Base-by-base conservation (phyloP, 768 basidiomycete genomes). In the Rubroboletus pulcherrimus region DNA sequence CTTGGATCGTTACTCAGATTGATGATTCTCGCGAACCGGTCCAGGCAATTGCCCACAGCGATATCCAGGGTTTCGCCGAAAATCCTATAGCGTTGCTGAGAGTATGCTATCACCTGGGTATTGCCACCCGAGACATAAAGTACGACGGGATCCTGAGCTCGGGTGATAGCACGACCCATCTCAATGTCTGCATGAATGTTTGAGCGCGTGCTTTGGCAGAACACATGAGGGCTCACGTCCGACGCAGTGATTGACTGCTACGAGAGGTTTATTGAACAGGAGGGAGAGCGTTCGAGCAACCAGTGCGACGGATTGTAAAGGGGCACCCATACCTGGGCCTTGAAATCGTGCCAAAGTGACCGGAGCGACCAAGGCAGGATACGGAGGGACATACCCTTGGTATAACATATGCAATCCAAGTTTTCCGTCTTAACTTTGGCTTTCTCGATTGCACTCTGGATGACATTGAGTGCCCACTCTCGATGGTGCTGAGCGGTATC, bases 271-370 rank as follows among this genome's bases (percentile, higher is more conserved):
- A 63, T 83, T 73, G 71, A 88, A 94, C 55, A 99, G 70, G 5
- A 97, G 80, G 2, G 93, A 87, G 34, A 99, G 77, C 1, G 92
- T 96, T 46, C 97, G 81, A 0, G 97, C 97, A 33, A 98, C 90
- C 29, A 99, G 75, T 1, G 92, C 95, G 14, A 98, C 93, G 3
- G 95, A 94, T 65, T 96, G 93, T 35, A 99, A 72, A 2, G 97
- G 97, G 35, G 92, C 94, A 45, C 97, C 97, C 97, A 99, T 99
- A 1, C 97, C 97, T n/a, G 97, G 97, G 2, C 97, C 96, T 98
- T 52, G 38, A 8, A 17, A 50, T 49, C 63, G 19, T 31, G 46
- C 12, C 17, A 19, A 29, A 15, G 40, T 38, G 33, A 54, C 35
- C 53, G 41, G 29, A 4, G n/a, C 39, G 43, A 44, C 7, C 19